Base-by-base conservation (phyloP, 2,329 filamentous ascomycete species). In the Aspergillus sp. region DNA sequence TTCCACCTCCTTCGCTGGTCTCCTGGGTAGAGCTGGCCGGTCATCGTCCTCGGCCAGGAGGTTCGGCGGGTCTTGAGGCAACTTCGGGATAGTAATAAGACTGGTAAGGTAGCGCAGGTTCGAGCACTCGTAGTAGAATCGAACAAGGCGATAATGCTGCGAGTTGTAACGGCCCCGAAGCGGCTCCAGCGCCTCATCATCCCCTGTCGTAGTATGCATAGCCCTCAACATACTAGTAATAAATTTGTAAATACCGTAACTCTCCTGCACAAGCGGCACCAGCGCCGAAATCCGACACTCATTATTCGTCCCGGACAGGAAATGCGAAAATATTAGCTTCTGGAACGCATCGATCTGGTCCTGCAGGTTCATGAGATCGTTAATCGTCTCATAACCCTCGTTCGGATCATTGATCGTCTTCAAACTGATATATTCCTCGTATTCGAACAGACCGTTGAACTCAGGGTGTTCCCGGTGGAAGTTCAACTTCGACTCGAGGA, bases 181-280 rank as follows among this genome's bases (percentile, higher is more conserved):
- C 1, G 91, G 93, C 55, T 90, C 85, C 42, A 98, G 78, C 5
- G 90, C 91, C 51, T 96, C 93, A 54, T 94, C 87, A 60, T 98
- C 93, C 48, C 93, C 91, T 10, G 93, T 93, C 42, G 89, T 90
- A 2, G 88, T 91, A 67, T 98, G 91, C 90, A 98, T 96, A 13
- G 93, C 93, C 48, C 93, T 83, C 53, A 98, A 73, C 93, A 98
- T 98, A 85, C 93, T 98, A 0, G 93, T 98, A 56, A 96, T 90
- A 68, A 98, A 98, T 71, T 97, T 97, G 78, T 98, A 98, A 59
- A 98, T 97, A 43, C 93, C 93, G 70, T 97, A 98, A 67, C 90
- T 97, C 74, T 98, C 93, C 66, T 95, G 89, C 3, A 98, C 93
- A 39, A 98, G 75, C 2, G 90, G 89, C 19, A 97, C 90, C 46